phyloP scores from a whole-genome alignment of 2,329 filamentous ascomycete species.

The Fusarium tuaranense region DNA sequence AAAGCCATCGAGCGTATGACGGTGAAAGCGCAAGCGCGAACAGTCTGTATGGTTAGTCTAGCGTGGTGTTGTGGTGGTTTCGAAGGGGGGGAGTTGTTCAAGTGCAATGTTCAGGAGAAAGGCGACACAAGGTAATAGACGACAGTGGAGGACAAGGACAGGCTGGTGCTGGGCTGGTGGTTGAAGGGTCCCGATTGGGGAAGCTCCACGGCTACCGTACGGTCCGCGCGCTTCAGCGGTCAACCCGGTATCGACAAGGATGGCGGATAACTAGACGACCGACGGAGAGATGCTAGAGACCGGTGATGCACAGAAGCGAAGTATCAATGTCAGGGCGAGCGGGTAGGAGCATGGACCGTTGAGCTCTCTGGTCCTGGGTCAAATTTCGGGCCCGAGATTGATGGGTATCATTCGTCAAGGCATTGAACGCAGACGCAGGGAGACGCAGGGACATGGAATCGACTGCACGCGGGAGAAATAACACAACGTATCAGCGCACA shows the following conservation, averaged over 20 bases:
- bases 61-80: conserved; percentile 22
- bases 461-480: neutral
- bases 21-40: conserved; percentile 17
- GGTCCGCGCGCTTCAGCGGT: conserved; percentile 33
- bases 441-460: conserved; percentile 27
- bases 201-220: conserved; percentile 42
- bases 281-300: conserved; percentile 1
- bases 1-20: conserved; percentile 46
- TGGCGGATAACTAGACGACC: conserved; percentile 6
- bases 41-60: conserved; percentile 14
- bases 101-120: conserved; percentile 39
- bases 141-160: conserved; percentile 34
- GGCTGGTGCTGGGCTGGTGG: conserved; percentile 27
- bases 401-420: conserved; percentile 28
- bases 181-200: conserved; percentile 42
- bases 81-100: conserved; percentile 11
- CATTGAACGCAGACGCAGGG: conserved; percentile 5
- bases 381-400: conserved; percentile 32
- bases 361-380: conserved; percentile 13
- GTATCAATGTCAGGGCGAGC: conserved; percentile 18
- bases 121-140: conserved; percentile 23
- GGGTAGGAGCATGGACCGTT: conserved; percentile 13
- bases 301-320: conserved; percentile 26
- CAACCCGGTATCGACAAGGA: conserved; percentile 30
- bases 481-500: conserved; percentile 32